Base-by-base conservation (phyloP, 1,139 yeast species). In the Meyerozyma guilliermondii region DNA sequence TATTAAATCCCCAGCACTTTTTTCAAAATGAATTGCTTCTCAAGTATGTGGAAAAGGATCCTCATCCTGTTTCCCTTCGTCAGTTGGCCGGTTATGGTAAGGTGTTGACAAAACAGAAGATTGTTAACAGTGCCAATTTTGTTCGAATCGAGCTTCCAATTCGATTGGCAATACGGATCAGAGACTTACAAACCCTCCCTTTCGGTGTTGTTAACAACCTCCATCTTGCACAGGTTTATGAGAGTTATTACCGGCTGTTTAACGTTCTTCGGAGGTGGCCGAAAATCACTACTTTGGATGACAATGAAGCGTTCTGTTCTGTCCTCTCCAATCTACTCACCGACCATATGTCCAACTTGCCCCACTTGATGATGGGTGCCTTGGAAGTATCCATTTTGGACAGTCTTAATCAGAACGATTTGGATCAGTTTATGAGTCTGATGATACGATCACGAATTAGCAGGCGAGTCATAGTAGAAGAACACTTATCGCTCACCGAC, bases 301-400 rank as follows among this genome's bases (percentile, higher is more conserved):
- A 88, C 43, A 91, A 91, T 57, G 82, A 79, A 31, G 63, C 66
- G 51, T 89, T 91, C 58, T 84, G 95, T 56, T 66, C 67, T 29
- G 73, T 80, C 35, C 68, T 89, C 44, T 73, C 78, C 28, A 68
- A 74, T 26, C 75, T 89, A 49, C 66, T 91, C 50, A 91, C 85
- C 59, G 84, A 81, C 53, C 96, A 91, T 63, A 72, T 87, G 39
- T 69, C 83, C 46, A 87, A 88, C 51, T 71, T 91, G 46, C 92
- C 97, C 1, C 92, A 89, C 58, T 69, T 91, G 48, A 85, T 91
- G 74, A 87, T 88, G 91, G 98, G 97, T 2, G 89, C 95, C 1
- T 68, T 89, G 44, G 97, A 91, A 55, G 84, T 86, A 43, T 78
- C 89, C 11, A 79, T 83, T 39, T 64, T 83, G 38, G 73, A 78